Base-by-base conservation (phyloP, 1,284 basidiomycete genomes). In the Neolentinus lepideus region DNA sequence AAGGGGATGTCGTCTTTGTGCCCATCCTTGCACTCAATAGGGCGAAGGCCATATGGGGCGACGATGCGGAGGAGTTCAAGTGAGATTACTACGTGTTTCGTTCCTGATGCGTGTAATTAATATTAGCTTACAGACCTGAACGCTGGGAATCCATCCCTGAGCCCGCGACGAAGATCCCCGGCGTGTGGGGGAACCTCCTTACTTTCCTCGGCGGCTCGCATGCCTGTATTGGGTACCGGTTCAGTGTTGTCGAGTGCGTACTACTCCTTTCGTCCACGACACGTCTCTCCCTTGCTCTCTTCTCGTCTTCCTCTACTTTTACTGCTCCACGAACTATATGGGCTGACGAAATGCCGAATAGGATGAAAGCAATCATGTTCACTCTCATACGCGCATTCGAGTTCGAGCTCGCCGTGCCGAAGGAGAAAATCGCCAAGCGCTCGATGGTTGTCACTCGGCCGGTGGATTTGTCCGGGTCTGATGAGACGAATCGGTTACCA, bases 361-460 rank as follows among this genome's bases (percentile, higher is more conserved):
- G 79, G 63, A 83, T 78, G 67, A 85, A 85, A 63, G 79, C 76
- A 0, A 69, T 85, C 6, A 59, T 85, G 6, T 85, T 83, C 61
- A 75, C 78, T 0, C 70, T 85, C 14, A 63, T 85, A 1, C 72
- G 81, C 14, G 71, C 73, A 1, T 83, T 85, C 55, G 74, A 78
- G 53, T 82, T 85, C 55, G 75, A 78, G 46, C 69, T 78, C n/a
- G 76, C 76, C 0, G 76, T 80, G 26, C 71, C 79, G 2, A 62
- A 65, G 1, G 62, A 62, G 6, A 74, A 79, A 53, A 66, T 80
- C n/a, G 31, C 21, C 14, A 54, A 54, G 53, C 19, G 35, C 16
- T 25, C 53, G 8, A 12, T 22, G 16, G 31, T 48, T n/a, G 53
- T 54, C n/a, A 47, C n/a, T 3, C 3, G 53, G 10, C 53, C 53